Percentiles rank a stretch among this genome's conserved stretches.
These are phyloP conservation scores for Termitomyces sp. DNA, from an alignment of 768 basidiomycete genomes.

Conservation along the genomic window DNA sequence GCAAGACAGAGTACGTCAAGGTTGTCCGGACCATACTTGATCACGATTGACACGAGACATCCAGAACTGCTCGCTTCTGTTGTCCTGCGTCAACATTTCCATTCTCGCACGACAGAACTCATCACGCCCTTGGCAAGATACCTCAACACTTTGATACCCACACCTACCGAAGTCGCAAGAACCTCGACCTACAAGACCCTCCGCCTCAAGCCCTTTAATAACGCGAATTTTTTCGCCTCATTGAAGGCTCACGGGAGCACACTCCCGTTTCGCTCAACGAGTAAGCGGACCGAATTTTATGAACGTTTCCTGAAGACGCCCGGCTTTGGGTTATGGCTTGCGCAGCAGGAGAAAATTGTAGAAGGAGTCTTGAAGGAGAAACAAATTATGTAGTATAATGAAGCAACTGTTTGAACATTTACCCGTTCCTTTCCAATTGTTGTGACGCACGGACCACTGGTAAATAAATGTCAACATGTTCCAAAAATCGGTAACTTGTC, in stretches of 20 bases:
- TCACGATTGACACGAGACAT: neutral
- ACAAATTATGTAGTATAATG: neutral
- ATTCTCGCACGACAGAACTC: slow-evolving; percentile 77
- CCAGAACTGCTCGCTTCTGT: slow-evolving; percentile 60
- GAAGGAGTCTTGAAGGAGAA: slow-evolving; percentile 42
- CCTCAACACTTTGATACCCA: slow-evolving; percentile 81
- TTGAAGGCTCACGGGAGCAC: slow-evolving; percentile 65
- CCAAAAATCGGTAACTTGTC: slow-evolving; percentile 5
- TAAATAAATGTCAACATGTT: slow-evolving; percentile 17
- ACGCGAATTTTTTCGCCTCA: slow-evolving; percentile 63
- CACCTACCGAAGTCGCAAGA: slow-evolving; percentile 47
- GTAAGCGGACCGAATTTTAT: slow-evolving; percentile 69
- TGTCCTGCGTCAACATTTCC: slow-evolving; percentile 74
- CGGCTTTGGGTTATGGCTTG: slow-evolving; percentile 76
- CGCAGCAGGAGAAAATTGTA: slow-evolving; percentile 69
- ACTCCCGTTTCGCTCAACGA: slow-evolving; percentile 67
- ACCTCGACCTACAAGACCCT: slow-evolving; percentile 22
- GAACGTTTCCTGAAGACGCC: slow-evolving; percentile 71
- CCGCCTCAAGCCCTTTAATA: slow-evolving; percentile 67
- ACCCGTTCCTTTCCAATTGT: too few species aligned
- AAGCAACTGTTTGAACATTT: neutral
- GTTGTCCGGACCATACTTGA: neutral
- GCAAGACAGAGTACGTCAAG: slow-evolving; percentile 44
- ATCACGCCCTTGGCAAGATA: slow-evolving; percentile 90
- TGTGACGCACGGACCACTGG: slow-evolving; percentile 15